Percentiles rank a stretch among this genome's conserved stretches.
phyloP scores from a whole-genome alignment of 1,284 basidiomycete species.

The Ceratobasidium sp. region DNA sequence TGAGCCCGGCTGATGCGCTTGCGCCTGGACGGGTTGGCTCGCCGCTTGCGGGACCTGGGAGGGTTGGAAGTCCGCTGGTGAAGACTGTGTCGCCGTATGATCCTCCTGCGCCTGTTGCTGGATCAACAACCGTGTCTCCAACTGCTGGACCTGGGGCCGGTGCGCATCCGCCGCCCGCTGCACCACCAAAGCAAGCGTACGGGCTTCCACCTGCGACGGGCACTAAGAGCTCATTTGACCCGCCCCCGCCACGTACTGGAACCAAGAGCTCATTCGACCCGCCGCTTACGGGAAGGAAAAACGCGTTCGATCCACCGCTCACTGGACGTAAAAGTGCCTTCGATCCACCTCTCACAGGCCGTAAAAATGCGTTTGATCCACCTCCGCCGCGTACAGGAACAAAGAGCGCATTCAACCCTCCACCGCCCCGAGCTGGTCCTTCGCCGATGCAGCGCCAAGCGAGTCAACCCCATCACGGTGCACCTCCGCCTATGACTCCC shows the following conservation, averaged over 20 bases:
- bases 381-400: constrained; percentile 27
- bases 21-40: constrained; percentile 28
- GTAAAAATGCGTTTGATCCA: constrained; percentile 36
- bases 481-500: constrained; percentile 13
- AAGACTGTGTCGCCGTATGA: constrained; percentile 25
- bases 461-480: constrained; percentile 46
- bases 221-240: constrained; percentile 44
- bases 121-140: background rate
- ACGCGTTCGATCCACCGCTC: constrained; percentile 20
- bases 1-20: constrained; percentile 37
- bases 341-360: constrained; percentile 22
- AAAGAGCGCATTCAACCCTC: constrained; percentile 28
- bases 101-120: constrained; percentile 24
- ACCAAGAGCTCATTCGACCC: constrained; percentile 35
- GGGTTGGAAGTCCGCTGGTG: constrained; percentile 20
- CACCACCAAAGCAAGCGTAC: constrained; percentile 9
- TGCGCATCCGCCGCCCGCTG: constrained; percentile 9
- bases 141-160: background rate
- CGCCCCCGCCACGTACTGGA: constrained; percentile 33
- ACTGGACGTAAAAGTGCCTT: constrained; percentile 27
- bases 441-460: constrained; percentile 32
- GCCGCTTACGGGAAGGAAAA: constrained; percentile 28
- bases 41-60: constrained; percentile 26
- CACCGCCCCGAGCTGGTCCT: background rate
- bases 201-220: constrained; percentile 28